Percentiles rank a stretch among this genome's conserved stretches.
Evolutionary conservation across 495 filamentous ascomycete genomes (phyloP).

Genomic region (Aspergillus sclerotiicarbonarius): DNA sequence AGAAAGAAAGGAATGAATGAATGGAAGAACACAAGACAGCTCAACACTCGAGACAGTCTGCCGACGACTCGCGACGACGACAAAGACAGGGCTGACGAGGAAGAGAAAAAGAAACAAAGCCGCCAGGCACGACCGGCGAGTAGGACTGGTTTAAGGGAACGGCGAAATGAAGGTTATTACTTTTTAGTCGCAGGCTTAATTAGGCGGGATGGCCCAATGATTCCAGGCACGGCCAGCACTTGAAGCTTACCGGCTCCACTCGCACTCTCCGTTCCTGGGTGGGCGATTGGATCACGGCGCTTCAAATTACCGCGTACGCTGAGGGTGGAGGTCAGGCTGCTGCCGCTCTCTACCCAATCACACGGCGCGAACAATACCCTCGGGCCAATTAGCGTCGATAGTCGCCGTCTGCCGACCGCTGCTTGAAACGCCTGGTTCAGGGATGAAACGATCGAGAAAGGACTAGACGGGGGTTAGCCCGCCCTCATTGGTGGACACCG

Average conservation of each 20-base stretch:
- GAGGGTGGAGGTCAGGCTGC: background rate
- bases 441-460: slow-evolving; percentile 33
- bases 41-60: slow-evolving; percentile 13
- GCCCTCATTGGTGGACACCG: background rate
- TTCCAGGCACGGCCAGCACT: background rate
- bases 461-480: slow-evolving; percentile 10
- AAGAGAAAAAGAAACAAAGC: slow-evolving; percentile 10
- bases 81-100: slow-evolving; percentile 9
- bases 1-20: slow-evolving; percentile 9
- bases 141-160: background rate
- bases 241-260: background rate
- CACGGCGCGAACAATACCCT: background rate
- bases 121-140: slow-evolving; percentile 2
- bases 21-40: slow-evolving; percentile 13
- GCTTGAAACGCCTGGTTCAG: slow-evolving; percentile 34
- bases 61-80: slow-evolving; percentile 9
- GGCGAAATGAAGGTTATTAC: background rate
- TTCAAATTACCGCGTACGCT: slow-evolving; percentile 13
- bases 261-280: background rate
- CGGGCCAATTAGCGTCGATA: slow-evolving; percentile 10
- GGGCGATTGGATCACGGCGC: background rate
- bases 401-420: background rate
- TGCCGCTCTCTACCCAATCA: background rate
- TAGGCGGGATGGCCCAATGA: background rate
- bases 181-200: background rate